Base-by-base conservation (phyloP, 2,329 filamentous ascomycete genomes). In the Plectosphaerella cucumerina region DNA sequence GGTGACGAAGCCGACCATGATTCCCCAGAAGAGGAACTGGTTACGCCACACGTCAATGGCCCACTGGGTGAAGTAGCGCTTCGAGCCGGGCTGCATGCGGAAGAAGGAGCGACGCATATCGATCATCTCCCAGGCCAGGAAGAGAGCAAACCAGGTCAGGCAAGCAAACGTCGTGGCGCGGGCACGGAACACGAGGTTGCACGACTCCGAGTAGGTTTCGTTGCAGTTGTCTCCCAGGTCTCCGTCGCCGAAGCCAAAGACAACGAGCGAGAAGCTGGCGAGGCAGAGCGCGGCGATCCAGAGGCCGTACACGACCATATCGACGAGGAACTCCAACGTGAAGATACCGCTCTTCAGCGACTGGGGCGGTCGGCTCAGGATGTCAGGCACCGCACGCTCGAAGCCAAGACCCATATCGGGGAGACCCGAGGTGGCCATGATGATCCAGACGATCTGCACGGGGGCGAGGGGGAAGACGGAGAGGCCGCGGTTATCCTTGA, bases 401-500 rank as follows among this genome's bases (percentile, higher is more conserved):
- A 85, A 82, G 6, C 84, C 84, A 3, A 87, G 71, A 50, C 84
- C 84, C 80, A 87, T 86, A 55, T 86, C 84, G 2, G 84, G 84
- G 53, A 86, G 72, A 15, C 78, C 80, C 44, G 81, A 85, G 1
- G 84, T 87, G 52, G 86, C 76, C 83, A 87, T 86, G 61, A 86
- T 87, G 53, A 87, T 81, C 84, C 84, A 87, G 42, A 87, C 72
- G 53, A 87, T 85, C 55, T 87, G 80, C 10, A 87, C 80, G 0
- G 84, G 84, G 0, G 82, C 72, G 8, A 87, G 75, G 0, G 84
- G 84, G 60, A 86, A 87, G 6, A 86, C 83, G 0, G 83, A 86
- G 33, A 84, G 70, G 4, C 74, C 70, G 33, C 70, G 70, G 5
- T 63, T 54, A 57, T 87, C 84, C 65, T 86, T 86, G 70, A 87